A percentile compares a stretch with the other conserved stretches of the same genome.
Conservation (phyloP, 2,329 filamentous ascomycete species). For the Colletotrichum euphorbiae region DNA sequence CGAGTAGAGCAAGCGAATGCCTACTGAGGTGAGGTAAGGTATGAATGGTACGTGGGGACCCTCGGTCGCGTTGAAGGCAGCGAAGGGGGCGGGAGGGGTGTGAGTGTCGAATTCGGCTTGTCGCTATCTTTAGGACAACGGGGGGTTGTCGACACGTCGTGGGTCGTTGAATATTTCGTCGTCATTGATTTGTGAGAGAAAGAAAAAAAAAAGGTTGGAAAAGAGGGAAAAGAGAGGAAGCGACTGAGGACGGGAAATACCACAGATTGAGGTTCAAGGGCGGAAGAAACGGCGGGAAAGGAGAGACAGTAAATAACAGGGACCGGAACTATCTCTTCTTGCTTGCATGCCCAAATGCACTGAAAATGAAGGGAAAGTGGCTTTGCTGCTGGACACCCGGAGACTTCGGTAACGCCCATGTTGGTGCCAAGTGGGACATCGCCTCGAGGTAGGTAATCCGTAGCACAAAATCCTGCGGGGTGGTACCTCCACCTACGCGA, state of each 20-base stretch:
- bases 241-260: neutral
- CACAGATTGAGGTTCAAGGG: conserved; percentile 8
- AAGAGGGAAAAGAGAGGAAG: too few species aligned
- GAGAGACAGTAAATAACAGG: conserved; percentile 21
- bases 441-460: neutral
- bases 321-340: neutral
- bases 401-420: conserved; percentile 36
- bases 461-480: neutral
- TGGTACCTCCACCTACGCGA: neutral
- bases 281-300: conserved; percentile 6
- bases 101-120: conserved; percentile 11
- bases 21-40: conserved; percentile 10
- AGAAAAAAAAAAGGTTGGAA: too few species aligned
- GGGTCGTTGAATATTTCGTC: neutral
- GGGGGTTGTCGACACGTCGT: neutral
- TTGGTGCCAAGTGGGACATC: conserved; percentile 6
- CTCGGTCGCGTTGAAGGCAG: conserved; percentile 7
- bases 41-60: conserved; percentile 14
- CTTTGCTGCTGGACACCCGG: conserved; percentile 21
- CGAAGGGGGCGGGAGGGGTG: conserved; percentile 17
- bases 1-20: conserved; percentile 38
- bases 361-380: conserved; percentile 8
- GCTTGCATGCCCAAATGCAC: neutral
- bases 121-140: conserved; percentile 14
- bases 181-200: neutral